A percentile compares a stretch with the other conserved stretches of the same genome.
Evolutionary conservation across 2,329 filamentous ascomycete species (phyloP).

Genomic region (Fusarium algeriense): DNA sequence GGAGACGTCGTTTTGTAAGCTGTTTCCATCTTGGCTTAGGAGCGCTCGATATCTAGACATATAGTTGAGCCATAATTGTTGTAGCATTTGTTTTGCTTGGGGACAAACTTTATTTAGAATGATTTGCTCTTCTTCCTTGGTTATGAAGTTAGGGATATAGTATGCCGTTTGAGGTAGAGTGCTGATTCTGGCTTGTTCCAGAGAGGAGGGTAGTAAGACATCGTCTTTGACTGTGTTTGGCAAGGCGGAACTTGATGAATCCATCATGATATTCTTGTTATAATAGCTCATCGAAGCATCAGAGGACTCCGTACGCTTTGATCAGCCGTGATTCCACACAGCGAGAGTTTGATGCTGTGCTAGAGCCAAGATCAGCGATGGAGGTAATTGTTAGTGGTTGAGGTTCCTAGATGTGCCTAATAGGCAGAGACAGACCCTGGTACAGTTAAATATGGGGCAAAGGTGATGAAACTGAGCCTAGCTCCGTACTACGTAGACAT

Average conservation of each 20-base stretch:
- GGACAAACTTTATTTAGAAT: conserved; percentile 76
- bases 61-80: conserved; percentile 32
- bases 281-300: conserved; percentile 3
- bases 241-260: conserved; percentile 13
- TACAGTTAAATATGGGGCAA: conserved; percentile 19
- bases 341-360: conserved; percentile 23
- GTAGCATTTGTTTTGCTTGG: conserved; percentile 37
- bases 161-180: conserved; percentile 75
- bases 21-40: conserved; percentile 86
- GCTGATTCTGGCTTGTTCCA: conserved; percentile 65
- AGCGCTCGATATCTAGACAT: conserved; percentile 66
- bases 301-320: background rate
- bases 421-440: conserved; percentile 9
- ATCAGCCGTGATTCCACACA: conserved; percentile 22
- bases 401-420: conserved; percentile 17
- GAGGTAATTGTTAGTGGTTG: conserved; percentile 23
- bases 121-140: conserved; percentile 75
- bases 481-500: no score
- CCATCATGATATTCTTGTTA: conserved; percentile 23
- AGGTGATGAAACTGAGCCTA: conserved; percentile 18
- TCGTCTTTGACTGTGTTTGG: conserved; percentile 6
- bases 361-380: conserved; percentile 32
- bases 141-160: conserved; percentile 90
- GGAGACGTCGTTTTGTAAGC: conserved; percentile 88
- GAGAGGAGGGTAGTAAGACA: conserved; percentile 58